Conservation (phyloP, 176 grass and related monocot genomes). For the Hyparrhenia diplandra region DNA sequence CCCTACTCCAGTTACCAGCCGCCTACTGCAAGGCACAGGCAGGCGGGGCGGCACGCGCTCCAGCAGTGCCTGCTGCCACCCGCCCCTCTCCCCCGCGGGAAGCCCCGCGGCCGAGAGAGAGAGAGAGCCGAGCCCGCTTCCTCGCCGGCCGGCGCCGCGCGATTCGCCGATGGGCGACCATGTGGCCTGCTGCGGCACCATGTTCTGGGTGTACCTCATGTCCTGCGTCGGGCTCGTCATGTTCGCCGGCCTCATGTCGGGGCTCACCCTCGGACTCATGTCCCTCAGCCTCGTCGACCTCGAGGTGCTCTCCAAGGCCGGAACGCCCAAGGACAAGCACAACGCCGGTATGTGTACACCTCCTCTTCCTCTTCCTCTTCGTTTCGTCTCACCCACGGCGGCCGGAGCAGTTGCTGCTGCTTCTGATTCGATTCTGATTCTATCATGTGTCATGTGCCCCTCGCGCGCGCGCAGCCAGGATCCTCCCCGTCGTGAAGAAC, state of each 20-base stretch:
- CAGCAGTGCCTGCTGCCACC: background rate
- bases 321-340: conserved; percentile 44
- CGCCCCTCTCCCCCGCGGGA: background rate
- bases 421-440: background rate
- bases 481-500: conserved; percentile 93
- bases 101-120: background rate
- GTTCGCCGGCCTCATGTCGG: conserved; percentile 97
- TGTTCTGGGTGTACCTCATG: conserved; percentile 78
- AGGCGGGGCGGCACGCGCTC: background rate
- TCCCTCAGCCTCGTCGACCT: conserved; percentile 98
- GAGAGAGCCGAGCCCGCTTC: background rate
- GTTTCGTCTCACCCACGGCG: background rate
- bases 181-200: conserved; percentile 66
- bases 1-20: background rate
- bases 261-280: conserved; percentile 96
- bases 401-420: background rate
- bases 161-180: conserved; percentile 23
- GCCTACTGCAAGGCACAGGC: too few species aligned
- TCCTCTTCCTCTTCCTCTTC: background rate
- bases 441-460: background rate
- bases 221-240: conserved; percentile 50
- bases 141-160: background rate
- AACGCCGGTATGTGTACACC: conserved; percentile 43
- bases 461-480: conserved; percentile 39
- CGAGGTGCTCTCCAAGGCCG: conserved; percentile 87